Evolutionary conservation across 768 basidiomycete genomes (phyloP).

Genomic region (Trametes meyenii): DNA sequence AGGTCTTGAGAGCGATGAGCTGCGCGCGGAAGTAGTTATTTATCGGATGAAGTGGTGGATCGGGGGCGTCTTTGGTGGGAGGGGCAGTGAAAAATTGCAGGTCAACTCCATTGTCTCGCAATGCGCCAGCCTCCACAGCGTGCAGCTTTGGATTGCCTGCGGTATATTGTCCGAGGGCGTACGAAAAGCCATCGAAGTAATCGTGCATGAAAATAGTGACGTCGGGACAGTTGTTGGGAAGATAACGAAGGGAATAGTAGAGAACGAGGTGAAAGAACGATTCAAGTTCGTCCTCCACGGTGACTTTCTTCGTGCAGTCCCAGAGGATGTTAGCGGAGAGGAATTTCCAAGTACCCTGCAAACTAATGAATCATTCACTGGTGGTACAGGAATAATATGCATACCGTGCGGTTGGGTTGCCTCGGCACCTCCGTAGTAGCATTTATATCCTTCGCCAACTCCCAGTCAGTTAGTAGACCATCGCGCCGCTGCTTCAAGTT

Average conservation of each 20-base stretch:
- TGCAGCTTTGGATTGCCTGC: too few species aligned
- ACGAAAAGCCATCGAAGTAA: slow-evolving; percentile 7
- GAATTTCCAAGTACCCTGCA: slow-evolving; percentile 5
- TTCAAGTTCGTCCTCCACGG: slow-evolving; percentile 9
- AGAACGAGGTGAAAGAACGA: slow-evolving; percentile 13
- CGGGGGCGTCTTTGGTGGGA: too few species aligned
- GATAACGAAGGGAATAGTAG: slow-evolving; percentile 16
- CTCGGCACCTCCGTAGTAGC: background rate
- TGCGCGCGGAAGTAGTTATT: too few species aligned
- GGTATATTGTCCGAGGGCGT: too few species aligned
- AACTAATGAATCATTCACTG: too few species aligned
- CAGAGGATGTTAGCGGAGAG: background rate
- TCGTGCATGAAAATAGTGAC: slow-evolving; percentile 12
- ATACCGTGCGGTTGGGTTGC: background rate
- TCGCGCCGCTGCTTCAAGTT: background rate
- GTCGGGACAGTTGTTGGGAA: slow-evolving; percentile 20
- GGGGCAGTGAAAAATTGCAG: too few species aligned
- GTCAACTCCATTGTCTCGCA: too few species aligned
- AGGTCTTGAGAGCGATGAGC: too few species aligned
- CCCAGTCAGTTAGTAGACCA: slow-evolving; percentile 15
- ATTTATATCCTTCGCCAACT: background rate
- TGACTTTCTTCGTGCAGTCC: background rate
- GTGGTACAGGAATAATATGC: background rate
- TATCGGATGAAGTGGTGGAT: too few species aligned
- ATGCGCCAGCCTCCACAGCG: too few species aligned